phyloP scores from a whole-genome alignment of 495 filamentous ascomycete species.

The Penicillium crystallinum region DNA sequence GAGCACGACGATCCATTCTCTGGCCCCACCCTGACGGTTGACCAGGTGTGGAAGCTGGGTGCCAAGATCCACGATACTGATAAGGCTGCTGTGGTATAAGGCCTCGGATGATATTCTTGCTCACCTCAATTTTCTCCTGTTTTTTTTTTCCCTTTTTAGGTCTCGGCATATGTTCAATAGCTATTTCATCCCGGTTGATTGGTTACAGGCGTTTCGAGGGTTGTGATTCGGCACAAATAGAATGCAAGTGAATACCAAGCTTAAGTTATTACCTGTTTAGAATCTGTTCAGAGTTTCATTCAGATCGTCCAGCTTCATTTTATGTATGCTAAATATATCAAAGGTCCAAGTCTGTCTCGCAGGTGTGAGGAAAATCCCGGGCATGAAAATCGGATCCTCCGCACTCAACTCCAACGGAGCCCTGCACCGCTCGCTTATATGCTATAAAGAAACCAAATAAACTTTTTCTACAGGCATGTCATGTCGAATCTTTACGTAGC shows the following conservation, averaged over 20 bases:
- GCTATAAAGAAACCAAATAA: constrained; percentile 13
- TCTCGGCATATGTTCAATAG: not conserved
- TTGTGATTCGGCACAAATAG: not conserved
- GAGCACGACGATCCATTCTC: constrained; percentile 44
- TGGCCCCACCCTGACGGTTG: constrained; percentile 50
- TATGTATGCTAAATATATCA: not conserved
- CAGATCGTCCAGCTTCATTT: not conserved
- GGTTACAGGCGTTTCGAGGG: constrained; percentile 2
- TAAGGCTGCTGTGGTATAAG: constrained; percentile 16
- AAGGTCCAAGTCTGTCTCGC: constrained; percentile 9
- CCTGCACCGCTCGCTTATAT: constrained; percentile 23
- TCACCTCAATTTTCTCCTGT: not conserved
- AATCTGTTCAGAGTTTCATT: not conserved
- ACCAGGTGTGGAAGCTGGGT: constrained; percentile 80
- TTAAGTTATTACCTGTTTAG: not conserved
- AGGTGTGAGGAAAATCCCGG: not conserved
- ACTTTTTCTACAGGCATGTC: constrained; percentile 8
- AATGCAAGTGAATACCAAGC: not conserved
- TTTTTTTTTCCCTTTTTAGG: constrained; percentile 1
- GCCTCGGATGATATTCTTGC: not conserved
- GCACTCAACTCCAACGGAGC: constrained; percentile 1
- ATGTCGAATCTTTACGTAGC: constrained; percentile 6
- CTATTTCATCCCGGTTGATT: not conserved
- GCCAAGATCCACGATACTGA: constrained; percentile 41
- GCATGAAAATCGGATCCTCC: not conserved